Percentiles rank a stretch among this genome's conserved stretches.
Conservation (phyloP, 23 red algal genomes). For the Gracilaria gracilis region DNA sequence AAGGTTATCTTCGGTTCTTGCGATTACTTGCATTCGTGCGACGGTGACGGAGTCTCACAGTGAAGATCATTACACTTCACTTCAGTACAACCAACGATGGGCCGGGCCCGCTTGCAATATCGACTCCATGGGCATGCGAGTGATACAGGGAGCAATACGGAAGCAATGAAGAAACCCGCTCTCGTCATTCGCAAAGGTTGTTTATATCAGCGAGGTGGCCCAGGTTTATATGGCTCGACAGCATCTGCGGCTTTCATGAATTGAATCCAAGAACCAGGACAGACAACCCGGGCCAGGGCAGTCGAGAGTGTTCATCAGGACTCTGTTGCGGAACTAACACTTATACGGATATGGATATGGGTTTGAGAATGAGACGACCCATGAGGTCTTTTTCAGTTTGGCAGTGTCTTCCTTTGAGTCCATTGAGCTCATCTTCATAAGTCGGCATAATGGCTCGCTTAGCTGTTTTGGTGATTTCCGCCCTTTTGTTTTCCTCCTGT, state of each 20-base stretch:
- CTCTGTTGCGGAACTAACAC: background rate
- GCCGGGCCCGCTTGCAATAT: conserved; percentile 15
- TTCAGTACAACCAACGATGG: background rate
- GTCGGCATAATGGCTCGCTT: background rate
- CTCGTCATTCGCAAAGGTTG: background rate
- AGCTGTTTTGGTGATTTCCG: background rate
- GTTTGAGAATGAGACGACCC: background rate
- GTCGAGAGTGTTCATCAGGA: background rate
- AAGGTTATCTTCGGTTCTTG: too few species aligned
- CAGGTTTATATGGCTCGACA: background rate
- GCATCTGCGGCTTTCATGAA: background rate
- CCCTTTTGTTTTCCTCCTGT: conserved; percentile 8
- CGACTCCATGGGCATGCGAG: background rate
- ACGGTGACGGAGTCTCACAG: too few species aligned
- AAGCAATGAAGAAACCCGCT: background rate
- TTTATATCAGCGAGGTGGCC: background rate
- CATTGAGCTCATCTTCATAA: background rate
- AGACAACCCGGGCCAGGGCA: background rate
- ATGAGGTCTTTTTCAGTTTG: background rate
- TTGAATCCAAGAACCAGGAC: background rate
- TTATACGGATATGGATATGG: background rate
- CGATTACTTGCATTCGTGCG: too few species aligned
- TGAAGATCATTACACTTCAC: background rate
- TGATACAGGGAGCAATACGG: background rate
- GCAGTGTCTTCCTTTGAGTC: background rate